A percentile compares a stretch with the other conserved stretches of the same genome.
Evolutionary conservation across 208 protist species (phyloP).

Genomic region (Leishmania gerbilli): DNA sequence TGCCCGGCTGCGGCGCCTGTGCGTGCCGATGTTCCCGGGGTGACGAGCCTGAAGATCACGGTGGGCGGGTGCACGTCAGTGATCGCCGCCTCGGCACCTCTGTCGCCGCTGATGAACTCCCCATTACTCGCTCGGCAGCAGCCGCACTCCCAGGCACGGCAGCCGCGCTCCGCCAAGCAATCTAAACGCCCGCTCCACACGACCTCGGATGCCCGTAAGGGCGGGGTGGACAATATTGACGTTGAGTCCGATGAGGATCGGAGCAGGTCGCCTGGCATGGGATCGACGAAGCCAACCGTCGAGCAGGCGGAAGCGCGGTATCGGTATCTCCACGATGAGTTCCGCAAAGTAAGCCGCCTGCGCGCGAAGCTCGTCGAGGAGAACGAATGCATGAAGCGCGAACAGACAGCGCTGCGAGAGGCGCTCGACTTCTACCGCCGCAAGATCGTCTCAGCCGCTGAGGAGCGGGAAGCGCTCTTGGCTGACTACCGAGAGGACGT

Average conservation of each 20-base stretch:
- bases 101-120: conserved; percentile 15
- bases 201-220: neutral
- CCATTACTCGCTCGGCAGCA: neutral
- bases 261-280: neutral
- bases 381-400: conserved; percentile 23
- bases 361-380: conserved; percentile 32
- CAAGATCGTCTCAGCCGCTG: conserved; percentile 14
- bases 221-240: neutral
- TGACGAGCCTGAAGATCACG: conserved; percentile 9
- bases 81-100: conserved; percentile 2
- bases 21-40: neutral
- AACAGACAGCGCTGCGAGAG: conserved; percentile 11
- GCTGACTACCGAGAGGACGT: conserved; percentile 30
- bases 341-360: conserved; percentile 31
- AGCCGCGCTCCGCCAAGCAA: neutral
- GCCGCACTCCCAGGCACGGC: neutral
- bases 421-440: conserved; percentile 33
- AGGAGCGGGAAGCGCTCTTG: conserved; percentile 17
- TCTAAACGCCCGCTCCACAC: neutral
- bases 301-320: conserved; percentile 41
- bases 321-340: conserved; percentile 45
- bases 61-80: conserved; percentile 7
- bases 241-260: neutral
- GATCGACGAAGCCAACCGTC: conserved; percentile 18
- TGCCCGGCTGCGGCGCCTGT: neutral